phyloP scores from a whole-genome alignment of 768 basidiomycete species.

The Lenzites betulinus region DNA sequence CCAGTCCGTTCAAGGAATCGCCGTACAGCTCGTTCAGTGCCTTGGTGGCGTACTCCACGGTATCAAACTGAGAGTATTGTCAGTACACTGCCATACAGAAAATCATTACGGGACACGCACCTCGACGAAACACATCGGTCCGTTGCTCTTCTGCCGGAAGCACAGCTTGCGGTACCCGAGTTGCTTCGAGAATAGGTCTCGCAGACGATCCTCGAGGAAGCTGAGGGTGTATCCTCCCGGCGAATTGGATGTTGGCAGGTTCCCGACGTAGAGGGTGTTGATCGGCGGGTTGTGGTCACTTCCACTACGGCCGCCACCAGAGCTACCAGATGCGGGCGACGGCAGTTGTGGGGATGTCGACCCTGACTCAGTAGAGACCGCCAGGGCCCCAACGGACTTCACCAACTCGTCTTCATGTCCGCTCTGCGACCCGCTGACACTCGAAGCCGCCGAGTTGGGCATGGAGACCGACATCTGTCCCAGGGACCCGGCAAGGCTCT shows the following conservation, averaged over 20 bases:
- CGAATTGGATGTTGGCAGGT: slow-evolving; percentile 81
- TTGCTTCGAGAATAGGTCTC: slow-evolving; percentile 76
- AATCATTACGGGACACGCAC: slow-evolving; percentile 40
- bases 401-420: slow-evolving; percentile 39
- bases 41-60: slow-evolving; percentile 79
- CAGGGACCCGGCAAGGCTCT: background rate
- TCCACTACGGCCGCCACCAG: slow-evolving; percentile 40
- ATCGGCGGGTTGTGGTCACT: slow-evolving; percentile 97
- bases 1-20: slow-evolving; percentile 83
- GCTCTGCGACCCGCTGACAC: slow-evolving; percentile 42
- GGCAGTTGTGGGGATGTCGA: slow-evolving; percentile 75
- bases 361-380: slow-evolving; percentile 54
- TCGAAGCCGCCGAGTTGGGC: slow-evolving; percentile 44
- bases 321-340: slow-evolving; percentile 71
- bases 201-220: slow-evolving; percentile 83
- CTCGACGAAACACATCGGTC: slow-evolving; percentile 99
- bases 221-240: slow-evolving; percentile 73
- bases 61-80: slow-evolving; percentile 69
- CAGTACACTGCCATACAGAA: background rate
- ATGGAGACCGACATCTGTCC: slow-evolving; percentile 30
- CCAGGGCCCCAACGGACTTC: slow-evolving; percentile 41
- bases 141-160: slow-evolving; percentile 95
- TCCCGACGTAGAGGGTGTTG: slow-evolving; percentile 99
- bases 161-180: slow-evolving; percentile 90
- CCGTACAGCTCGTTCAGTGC: slow-evolving; percentile 93